Conservation (phyloP, 257 asterid species). For the Agastache rugosa region DNA sequence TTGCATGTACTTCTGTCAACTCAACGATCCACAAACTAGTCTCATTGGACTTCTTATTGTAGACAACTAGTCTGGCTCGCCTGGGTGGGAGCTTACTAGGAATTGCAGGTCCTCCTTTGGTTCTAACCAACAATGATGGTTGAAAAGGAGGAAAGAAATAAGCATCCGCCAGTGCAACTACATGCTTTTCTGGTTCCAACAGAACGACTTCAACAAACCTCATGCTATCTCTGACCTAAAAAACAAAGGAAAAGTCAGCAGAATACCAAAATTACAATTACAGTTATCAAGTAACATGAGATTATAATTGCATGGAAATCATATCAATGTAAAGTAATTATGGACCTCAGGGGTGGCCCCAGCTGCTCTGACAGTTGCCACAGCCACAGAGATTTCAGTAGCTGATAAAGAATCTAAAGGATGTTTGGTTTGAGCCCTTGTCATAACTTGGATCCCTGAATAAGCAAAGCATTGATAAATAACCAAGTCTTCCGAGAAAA, state of each 20-base stretch:
- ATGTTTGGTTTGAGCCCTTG: slow-evolving; percentile 81
- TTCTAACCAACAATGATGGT: slow-evolving; percentile 79
- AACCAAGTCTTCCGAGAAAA: slow-evolving; percentile 13
- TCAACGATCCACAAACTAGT: slow-evolving; percentile 96
- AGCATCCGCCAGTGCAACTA: slow-evolving; percentile 96
- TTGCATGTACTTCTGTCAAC: slow-evolving; percentile 93
- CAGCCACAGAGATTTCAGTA: slow-evolving; percentile 90
- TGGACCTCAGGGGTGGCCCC: slow-evolving; percentile 98
- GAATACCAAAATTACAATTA: slow-evolving; percentile 17
- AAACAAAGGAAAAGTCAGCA: slow-evolving; percentile 16
- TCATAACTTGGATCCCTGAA: slow-evolving; percentile 65
- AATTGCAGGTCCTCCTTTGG: slow-evolving; percentile 85
- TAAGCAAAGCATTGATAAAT: slow-evolving; percentile 26
- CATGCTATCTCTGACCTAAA: slow-evolving; percentile 93
- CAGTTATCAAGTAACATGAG: slow-evolving; percentile 6
- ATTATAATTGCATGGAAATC: slow-evolving; percentile 20
- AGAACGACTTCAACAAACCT: slow-evolving; percentile 91
- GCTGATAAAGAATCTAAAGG: slow-evolving; percentile 96
- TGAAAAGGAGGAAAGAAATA: slow-evolving; percentile 98
- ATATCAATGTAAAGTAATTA: slow-evolving; percentile 24
- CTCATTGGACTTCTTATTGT: slow-evolving; percentile 88
- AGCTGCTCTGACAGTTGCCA: slow-evolving; percentile 94
- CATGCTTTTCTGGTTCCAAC: slow-evolving; percentile 89
- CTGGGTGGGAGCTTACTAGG: slow-evolving; percentile 94
- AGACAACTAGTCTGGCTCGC: slow-evolving; percentile 85